phyloP scores from a whole-genome alignment of 108 stramenopile species.

The Cyclotella distinguenda region DNA sequence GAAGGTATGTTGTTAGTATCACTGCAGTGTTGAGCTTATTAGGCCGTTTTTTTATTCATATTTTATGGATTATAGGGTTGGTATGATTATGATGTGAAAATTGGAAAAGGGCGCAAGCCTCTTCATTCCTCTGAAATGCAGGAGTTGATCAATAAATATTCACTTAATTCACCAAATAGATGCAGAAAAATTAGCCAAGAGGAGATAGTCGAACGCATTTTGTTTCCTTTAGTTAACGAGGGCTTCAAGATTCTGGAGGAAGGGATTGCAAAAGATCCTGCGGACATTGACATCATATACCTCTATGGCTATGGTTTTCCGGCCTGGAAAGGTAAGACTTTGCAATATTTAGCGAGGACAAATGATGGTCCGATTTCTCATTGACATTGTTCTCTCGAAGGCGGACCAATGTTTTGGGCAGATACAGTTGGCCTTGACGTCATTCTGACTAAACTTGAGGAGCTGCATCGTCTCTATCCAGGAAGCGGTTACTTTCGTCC shows the following conservation, averaged over 20 bases:
- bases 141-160: constrained; percentile 53
- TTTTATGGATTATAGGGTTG: constrained; percentile 55
- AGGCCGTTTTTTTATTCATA: not conserved
- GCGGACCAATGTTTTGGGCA: constrained; percentile 91
- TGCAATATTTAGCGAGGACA: not conserved
- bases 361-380: no score
- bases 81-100: constrained; percentile 80
- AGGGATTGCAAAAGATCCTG: constrained; percentile 84
- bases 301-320: constrained; percentile 97
- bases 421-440: constrained; percentile 75
- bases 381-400: no score
- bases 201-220: constrained; percentile 67
- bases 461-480: constrained; percentile 59
- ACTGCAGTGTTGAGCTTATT: not conserved
- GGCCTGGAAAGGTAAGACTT: constrained; percentile 66
- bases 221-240: constrained; percentile 95
- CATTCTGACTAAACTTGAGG: constrained; percentile 53
- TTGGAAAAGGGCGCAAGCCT: constrained; percentile 82
- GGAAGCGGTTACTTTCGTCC: constrained; percentile 75
- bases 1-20: constrained; percentile 48
- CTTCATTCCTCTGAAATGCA: constrained; percentile 79
- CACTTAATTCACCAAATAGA: constrained; percentile 26
- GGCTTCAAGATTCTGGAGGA: constrained; percentile 97
- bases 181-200: constrained; percentile 43
- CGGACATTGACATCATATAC: constrained; percentile 95